These are phyloP conservation scores for Sarocladium strictum DNA, from an alignment of 2,329 filamentous ascomycete genomes.

Conservation along the genomic window DNA sequence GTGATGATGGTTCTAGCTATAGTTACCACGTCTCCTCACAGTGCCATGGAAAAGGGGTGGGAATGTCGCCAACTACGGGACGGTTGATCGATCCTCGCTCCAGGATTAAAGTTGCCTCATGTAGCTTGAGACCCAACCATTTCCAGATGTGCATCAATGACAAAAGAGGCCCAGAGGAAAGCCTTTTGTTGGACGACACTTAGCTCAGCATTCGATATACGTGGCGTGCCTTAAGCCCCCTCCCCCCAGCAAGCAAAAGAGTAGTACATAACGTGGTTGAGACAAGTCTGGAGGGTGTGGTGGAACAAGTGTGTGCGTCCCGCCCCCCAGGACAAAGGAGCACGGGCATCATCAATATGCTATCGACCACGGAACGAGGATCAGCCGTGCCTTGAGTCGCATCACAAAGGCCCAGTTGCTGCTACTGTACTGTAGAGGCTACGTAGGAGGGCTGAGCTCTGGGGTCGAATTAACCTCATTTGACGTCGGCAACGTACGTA, in stretches of 20 bases:
- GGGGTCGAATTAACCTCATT: neutral
- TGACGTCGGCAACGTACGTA: neutral
- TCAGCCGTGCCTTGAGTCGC: neutral
- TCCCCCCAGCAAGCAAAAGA: too few relatives aligned
- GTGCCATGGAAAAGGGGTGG: neutral
- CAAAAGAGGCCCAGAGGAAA: neutral
- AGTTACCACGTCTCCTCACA: neutral
- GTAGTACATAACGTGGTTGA: constrained; percentile 2
- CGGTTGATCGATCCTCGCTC: neutral
- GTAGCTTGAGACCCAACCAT: neutral
- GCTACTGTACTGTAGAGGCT: neutral
- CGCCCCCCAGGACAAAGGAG: neutral
- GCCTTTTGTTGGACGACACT: neutral
- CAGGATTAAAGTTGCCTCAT: neutral
- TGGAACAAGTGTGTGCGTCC: neutral
- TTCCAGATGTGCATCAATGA: neutral
- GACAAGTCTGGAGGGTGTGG: constrained; percentile 1
- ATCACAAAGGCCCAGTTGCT: neutral
- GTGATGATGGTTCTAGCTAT: neutral
- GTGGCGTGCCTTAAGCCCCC: too few relatives aligned
- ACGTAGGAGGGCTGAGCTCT: neutral
- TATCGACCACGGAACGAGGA: neutral
- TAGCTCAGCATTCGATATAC: neutral
- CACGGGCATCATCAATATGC: constrained; percentile 3
- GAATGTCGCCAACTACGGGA: neutral